Conservation (phyloP, 768 basidiomycete genomes). For the Mycena amicta region DNA sequence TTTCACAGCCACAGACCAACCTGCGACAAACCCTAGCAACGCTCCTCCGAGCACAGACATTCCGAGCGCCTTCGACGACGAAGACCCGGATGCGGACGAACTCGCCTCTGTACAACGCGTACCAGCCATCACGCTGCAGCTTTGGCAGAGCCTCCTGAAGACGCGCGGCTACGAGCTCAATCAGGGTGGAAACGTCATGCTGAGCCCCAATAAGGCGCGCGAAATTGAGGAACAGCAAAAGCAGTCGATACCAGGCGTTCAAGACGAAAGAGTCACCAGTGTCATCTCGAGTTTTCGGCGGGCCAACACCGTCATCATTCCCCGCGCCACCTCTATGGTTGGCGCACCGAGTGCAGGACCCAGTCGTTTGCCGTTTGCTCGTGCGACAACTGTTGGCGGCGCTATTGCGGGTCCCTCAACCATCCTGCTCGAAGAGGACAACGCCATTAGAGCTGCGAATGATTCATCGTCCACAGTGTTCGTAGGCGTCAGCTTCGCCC, state of each 20-base stretch:
- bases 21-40: constrained; percentile 16
- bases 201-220: constrained; percentile 57
- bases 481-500: constrained; percentile 55
- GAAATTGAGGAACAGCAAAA: constrained; percentile 20
- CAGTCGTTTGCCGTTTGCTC: constrained; percentile 16
- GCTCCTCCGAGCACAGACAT: constrained; percentile 17
- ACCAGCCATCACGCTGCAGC: constrained; percentile 61
- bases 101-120: constrained; percentile 58
- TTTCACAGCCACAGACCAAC: constrained; percentile 25
- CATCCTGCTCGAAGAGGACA: constrained; percentile 1
- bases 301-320: constrained; percentile 61
- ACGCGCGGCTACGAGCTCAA: constrained; percentile 65
- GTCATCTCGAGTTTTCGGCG: constrained; percentile 65
- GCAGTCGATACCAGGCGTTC: constrained; percentile 21
- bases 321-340: too few species aligned
- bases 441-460: not conserved
- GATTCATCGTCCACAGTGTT: constrained; percentile 45
- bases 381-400: not conserved
- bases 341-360: too few species aligned
- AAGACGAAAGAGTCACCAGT: constrained; percentile 28
- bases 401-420: not conserved
- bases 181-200: constrained; percentile 56
- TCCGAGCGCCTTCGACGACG: constrained; percentile 18
- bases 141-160: constrained; percentile 72
- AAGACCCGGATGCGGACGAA: constrained; percentile 40